These are phyloP conservation scores for Fusarium nygamai DNA, from an alignment of 2,329 filamentous ascomycete species.

Conservation along the genomic window DNA sequence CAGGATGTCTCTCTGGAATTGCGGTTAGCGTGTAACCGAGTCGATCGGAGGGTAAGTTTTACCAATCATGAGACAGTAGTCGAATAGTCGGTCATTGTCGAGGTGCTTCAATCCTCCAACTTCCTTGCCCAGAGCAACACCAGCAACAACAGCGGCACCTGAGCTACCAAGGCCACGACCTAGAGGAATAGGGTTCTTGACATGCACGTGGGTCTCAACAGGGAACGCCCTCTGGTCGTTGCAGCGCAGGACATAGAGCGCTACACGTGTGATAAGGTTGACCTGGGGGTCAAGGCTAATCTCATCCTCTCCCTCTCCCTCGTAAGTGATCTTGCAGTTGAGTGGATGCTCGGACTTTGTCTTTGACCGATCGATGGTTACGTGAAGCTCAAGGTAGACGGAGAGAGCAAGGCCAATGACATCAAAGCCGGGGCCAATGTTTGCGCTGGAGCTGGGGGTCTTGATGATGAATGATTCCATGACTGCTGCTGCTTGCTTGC, in stretches of 20 bases:
- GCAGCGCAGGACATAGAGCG: conserved; percentile 93
- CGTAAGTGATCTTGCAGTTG: conserved; percentile 92
- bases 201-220: conserved; percentile 86
- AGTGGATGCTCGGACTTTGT: conserved; percentile 67
- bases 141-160: conserved; percentile 93
- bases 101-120: conserved; percentile 81
- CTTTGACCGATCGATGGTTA: conserved; percentile 75
- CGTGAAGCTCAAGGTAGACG: conserved; percentile 89
- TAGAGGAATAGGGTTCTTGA: conserved; percentile 94
- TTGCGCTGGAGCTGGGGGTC: conserved; percentile 94
- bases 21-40: conserved; percentile 11
- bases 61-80: conserved; percentile 98
- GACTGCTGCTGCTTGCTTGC: conserved; percentile 40
- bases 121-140: conserved; percentile 91
- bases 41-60: conserved; percentile 38
- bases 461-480: conserved; percentile 76
- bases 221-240: conserved; percentile 89
- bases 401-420: conserved; percentile 95
- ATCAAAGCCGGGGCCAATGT: conserved; percentile 97
- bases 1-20: conserved; percentile 79
- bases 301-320: conserved; percentile 80
- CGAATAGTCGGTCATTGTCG: conserved; percentile 83
- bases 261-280: conserved; percentile 94
- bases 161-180: conserved; percentile 94
- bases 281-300: conserved; percentile 85